phyloP scores from a whole-genome alignment of 2,329 filamentous ascomycete genomes.

The Penicillium sclerotiorum region DNA sequence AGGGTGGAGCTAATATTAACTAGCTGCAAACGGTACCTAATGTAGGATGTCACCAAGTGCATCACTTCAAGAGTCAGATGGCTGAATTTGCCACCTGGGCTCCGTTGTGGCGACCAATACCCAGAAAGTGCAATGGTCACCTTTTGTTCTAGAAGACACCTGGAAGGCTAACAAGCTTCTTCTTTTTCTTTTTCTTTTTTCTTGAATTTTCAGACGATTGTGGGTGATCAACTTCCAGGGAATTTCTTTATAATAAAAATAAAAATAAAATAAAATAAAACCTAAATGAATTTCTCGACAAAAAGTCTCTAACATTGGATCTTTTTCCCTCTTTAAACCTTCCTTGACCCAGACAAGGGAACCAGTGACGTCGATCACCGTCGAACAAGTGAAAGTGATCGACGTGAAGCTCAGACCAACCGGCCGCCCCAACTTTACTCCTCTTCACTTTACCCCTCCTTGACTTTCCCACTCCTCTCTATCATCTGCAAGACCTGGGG shows the following conservation, averaged over 20 bases:
- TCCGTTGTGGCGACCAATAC: conserved; percentile 11
- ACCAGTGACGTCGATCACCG: conserved; percentile 26
- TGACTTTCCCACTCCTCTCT: conserved; percentile 5
- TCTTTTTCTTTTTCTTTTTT: conserved; percentile 2
- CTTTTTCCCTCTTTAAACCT: background rate
- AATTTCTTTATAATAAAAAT: too few species aligned
- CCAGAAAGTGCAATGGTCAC: conserved; percentile 4
- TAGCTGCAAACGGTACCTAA: too few species aligned
- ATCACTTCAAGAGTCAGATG: conserved; percentile 8
- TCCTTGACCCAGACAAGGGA: conserved; percentile 1
- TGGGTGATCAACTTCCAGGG: too few species aligned
- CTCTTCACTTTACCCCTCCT: conserved; percentile 15
- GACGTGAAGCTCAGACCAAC: conserved; percentile 27
- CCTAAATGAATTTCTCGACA: background rate
- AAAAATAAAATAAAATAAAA: too few species aligned
- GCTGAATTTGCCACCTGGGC: conserved; percentile 8
- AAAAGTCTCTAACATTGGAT: background rate
- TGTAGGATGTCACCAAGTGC: background rate
- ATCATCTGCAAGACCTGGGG: conserved; percentile 3
- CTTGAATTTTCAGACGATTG: too few species aligned
- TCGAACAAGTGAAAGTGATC: conserved; percentile 15
- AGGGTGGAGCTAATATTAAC: too few species aligned
- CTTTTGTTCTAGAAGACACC: conserved; percentile 38
- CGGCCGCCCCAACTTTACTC: conserved; percentile 22
- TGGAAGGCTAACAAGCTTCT: conserved; percentile 35